Base-by-base conservation (phyloP, 1,139 yeast genomes). In the Taphrina flavorubra region DNA sequence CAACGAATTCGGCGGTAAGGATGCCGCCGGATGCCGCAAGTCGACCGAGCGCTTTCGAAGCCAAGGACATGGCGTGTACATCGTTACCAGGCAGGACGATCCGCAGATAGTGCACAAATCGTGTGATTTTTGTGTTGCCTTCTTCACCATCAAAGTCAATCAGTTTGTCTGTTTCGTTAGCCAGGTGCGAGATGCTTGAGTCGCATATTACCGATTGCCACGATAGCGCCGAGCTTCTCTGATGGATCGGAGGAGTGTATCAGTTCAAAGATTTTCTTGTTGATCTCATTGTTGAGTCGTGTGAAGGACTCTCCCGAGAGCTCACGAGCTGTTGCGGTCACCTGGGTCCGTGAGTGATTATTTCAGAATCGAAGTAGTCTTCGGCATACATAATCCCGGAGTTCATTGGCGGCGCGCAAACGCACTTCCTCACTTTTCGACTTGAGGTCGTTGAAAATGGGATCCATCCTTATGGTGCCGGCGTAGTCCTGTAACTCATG, bases 11-110 rank as follows among this genome's bases (percentile, higher is more conserved):
- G 0, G 96, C 92, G 0, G 97, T 90, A 68, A 92, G 80, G 1
- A 95, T 86, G 0, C 96, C 95, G 36, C 97, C 96, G 0, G 96
- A 92, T 1, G 88, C 86, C 0, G 98, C 96, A 72, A 94, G 81
- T 74, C 88, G 89, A 7, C 98, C 98, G 73, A 94, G 81, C 0
- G 97, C 90, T 67, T 83, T 84, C 0, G 97, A 91, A 1, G 98
- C 97, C 44, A 89, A 85, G 72, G 86, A 85, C 92, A 92, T 90
- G 51, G 92, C 94, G 44, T 86, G 89, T 46, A 87, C 82, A 75
- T 94, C 97, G 73, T 85, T 89, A 0, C 96, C 89, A 3, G 95
- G 87, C 34, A 94, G 87, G 67, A 92, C 84, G 37, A 89, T 86
- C 58, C 97, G 84, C 72, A 94, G 80, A 76, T 94, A 94, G 74